These are phyloP conservation scores for Nothophoma quercina DNA, from an alignment of 2,329 filamentous ascomycete genomes.

Conservation along the genomic window DNA sequence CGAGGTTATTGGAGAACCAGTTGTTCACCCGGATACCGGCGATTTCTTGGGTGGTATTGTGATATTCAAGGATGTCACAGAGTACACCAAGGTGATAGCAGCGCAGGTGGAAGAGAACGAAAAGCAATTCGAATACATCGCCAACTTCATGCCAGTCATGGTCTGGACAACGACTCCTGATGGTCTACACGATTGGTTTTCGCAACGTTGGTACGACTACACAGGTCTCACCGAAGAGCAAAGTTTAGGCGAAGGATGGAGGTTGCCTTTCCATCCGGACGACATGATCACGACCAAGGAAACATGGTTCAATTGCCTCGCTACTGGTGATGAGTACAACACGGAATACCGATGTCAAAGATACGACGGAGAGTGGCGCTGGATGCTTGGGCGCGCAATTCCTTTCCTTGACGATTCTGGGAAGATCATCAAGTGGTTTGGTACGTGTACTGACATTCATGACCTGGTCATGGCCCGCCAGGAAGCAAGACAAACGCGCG, in stretches of 20 bases:
- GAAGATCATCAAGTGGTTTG: slow-evolving; percentile 79
- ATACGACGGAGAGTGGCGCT: slow-evolving; percentile 74
- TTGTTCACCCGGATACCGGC: slow-evolving; percentile 70
- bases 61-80: slow-evolving; percentile 75
- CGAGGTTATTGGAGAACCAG: slow-evolving; percentile 72
- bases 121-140: slow-evolving; percentile 76
- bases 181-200: slow-evolving; percentile 76
- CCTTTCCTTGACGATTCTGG: slow-evolving; percentile 73
- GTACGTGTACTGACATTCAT: slow-evolving; percentile 81
- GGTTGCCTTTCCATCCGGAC: slow-evolving; percentile 72
- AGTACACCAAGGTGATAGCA: slow-evolving; percentile 72
- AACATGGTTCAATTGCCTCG: slow-evolving; percentile 68
- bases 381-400: slow-evolving; percentile 78
- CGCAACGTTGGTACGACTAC: slow-evolving; percentile 80
- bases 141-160: slow-evolving; percentile 66
- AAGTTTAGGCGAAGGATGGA: slow-evolving; percentile 70
- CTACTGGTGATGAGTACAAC: slow-evolving; percentile 70
- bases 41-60: slow-evolving; percentile 78
- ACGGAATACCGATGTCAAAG: slow-evolving; percentile 75
- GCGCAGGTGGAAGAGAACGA: slow-evolving; percentile 75
- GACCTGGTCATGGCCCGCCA: slow-evolving; percentile 74
- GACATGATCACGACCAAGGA: slow-evolving; percentile 65
- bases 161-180: slow-evolving; percentile 77
- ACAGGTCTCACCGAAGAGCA: slow-evolving; percentile 70
- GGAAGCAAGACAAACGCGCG: slow-evolving; percentile 69